Evolutionary conservation across 2,329 filamentous ascomycete genomes (phyloP).

Genomic region (Raffaelea albimanens): DNA sequence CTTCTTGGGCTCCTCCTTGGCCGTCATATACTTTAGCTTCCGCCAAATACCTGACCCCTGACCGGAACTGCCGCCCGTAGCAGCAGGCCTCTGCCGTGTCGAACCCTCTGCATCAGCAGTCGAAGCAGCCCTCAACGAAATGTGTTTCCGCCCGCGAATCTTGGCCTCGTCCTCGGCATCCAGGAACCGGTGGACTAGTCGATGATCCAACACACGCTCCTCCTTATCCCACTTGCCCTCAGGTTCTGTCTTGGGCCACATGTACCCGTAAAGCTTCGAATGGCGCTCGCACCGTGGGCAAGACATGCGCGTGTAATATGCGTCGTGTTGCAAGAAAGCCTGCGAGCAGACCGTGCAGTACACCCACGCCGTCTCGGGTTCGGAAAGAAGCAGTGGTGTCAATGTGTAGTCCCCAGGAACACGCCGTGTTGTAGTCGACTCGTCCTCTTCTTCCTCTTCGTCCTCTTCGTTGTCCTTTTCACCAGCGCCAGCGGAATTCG

Average conservation of each 20-base stretch:
- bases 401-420: constrained; percentile 73
- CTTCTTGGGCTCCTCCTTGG: neutral
- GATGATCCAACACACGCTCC: constrained; percentile 68
- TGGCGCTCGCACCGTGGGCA: constrained; percentile 93
- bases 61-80: neutral
- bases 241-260: constrained; percentile 91
- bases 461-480: neutral
- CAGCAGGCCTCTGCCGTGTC: neutral
- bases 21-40: constrained; percentile 11
- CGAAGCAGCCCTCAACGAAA: neutral
- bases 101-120: neutral
- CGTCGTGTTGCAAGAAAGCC: constrained; percentile 80
- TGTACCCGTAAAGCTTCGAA: constrained; percentile 87
- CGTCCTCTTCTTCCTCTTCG: neutral
- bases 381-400: constrained; percentile 64
- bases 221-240: constrained; percentile 65
- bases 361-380: constrained; percentile 73
- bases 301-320: constrained; percentile 74
- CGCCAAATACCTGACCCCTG: constrained; percentile 14
- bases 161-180: constrained; percentile 57
- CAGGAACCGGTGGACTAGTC: constrained; percentile 79
- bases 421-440: constrained; percentile 24
- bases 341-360: constrained; percentile 75
- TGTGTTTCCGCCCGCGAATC: constrained; percentile 30
- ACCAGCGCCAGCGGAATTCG: too few species aligned